Conservation (phyloP, 140 eudicot species). For the Flaveria floridana region DNA sequence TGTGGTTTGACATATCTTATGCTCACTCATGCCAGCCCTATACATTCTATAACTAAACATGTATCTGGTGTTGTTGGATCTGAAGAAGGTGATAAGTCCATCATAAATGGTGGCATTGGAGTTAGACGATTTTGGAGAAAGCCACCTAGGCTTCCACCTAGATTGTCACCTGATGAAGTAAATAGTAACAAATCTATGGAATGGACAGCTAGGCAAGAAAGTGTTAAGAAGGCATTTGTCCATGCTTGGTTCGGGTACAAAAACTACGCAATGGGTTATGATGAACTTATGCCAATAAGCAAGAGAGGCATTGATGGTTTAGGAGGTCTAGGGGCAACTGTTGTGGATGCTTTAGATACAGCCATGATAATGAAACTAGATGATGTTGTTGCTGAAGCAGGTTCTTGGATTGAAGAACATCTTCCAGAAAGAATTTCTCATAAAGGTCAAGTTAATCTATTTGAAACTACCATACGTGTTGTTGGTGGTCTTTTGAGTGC, state of each 20-base stretch:
- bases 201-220: slow-evolving; percentile 59
- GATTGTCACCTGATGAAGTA: slow-evolving; percentile 78
- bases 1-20: slow-evolving; percentile 67
- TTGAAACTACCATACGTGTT: slow-evolving; percentile 92
- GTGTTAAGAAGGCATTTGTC: slow-evolving; percentile 64
- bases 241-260: slow-evolving; percentile 96
- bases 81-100: slow-evolving; percentile 38
- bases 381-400: slow-evolving; percentile 79
- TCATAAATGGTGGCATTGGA: slow-evolving; percentile 45
- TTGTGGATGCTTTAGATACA: slow-evolving; percentile 92
- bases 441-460: slow-evolving; percentile 88
- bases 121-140: slow-evolving; percentile 64
- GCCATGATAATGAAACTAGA: slow-evolving; percentile 89
- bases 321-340: slow-evolving; percentile 95
- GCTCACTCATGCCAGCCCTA: slow-evolving; percentile 53
- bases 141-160: slow-evolving; percentile 88
- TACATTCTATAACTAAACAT: slow-evolving; percentile 43
- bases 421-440: slow-evolving; percentile 59
- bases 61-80: slow-evolving; percentile 35
- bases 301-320: slow-evolving; percentile 81
- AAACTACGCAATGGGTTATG: slow-evolving; percentile 79
- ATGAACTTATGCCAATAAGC: slow-evolving; percentile 88
- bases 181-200: slow-evolving; percentile 23
- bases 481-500: slow-evolving; percentile 97
- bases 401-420: slow-evolving; percentile 83